Base-by-base conservation (phyloP, 768 basidiomycete species). In the Kockovaella imperatae region DNA sequence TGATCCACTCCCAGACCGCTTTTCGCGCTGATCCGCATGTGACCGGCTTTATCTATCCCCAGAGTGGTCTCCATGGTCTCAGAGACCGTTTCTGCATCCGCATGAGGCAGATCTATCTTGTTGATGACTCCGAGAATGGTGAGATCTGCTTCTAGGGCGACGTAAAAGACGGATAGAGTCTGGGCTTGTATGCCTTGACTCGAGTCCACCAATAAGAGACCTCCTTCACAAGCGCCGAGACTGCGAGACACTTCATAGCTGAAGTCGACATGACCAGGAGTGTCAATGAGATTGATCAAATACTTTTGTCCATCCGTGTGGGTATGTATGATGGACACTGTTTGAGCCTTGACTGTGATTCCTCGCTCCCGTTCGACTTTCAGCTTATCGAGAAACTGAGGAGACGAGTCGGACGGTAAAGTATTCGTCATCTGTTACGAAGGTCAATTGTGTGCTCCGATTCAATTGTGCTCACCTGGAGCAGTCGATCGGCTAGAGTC, bases 201-300 rank as follows among this genome's bases (percentile, higher is more conserved):
- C n/a, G 88, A 87, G 64, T 99, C 95, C 2, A 97, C 90, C 59
- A 96, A 73, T 7, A 79, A 63, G 21, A 83, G 50, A 3, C 87
- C 93, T 7, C 95, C 95, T 74, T 99, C 87, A 57, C 86, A 95
- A 26, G 93, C 89, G 3, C 88, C 83, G 32, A 97, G 73, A 23
- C 87, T 89, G 40, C 95, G 80, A 14, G 88, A 84, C 28, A 99
- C 88, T 71, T 97, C 93, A 82, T 89, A 95, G 49, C 87, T 80
- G 72, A 99, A 99, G 74, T 99, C 95, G 30, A 96, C 95, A 72
- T 99, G 95, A 1, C 95, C 91, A 80, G 93, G 93, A 0, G 95
- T 99, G 71, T 99, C 95, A 60, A 99, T 89, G 23, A 97, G 75
- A 71, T 97, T 97, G 51, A 99, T 76, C 49, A 99, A 76, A 64